Evolutionary conservation across 805 yeast species (phyloP).

Genomic region (Grigorovia yakushimaensis): DNA sequence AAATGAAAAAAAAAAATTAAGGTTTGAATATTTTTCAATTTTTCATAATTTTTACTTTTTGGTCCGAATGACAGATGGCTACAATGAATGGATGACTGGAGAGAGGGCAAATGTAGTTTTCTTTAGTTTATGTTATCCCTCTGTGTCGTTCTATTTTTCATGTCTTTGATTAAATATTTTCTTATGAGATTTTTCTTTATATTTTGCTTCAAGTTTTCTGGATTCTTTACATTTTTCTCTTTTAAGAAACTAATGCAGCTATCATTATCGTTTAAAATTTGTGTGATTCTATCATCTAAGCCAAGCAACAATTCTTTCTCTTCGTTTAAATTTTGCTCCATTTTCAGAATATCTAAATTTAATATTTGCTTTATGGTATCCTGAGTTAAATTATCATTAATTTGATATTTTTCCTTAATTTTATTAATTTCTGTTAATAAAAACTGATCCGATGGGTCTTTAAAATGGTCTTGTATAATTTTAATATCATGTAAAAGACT

Average conservation of each 20-base stretch:
- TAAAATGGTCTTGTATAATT: slow-evolving; percentile 9
- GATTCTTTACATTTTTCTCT: slow-evolving; percentile 32
- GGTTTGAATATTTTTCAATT: not conserved
- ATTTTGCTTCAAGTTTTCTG: slow-evolving; percentile 36
- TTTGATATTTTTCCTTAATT: slow-evolving; percentile 38
- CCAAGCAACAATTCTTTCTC: slow-evolving; percentile 28
- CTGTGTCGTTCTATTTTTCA: not conserved
- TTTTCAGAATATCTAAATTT: slow-evolving; percentile 30
- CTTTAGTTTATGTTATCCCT: no score
- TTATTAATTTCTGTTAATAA: slow-evolving; percentile 6
- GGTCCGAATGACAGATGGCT: no score
- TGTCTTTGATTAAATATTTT: slow-evolving; percentile 38
- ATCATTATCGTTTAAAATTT: slow-evolving; percentile 30
- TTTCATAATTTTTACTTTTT: not conserved
- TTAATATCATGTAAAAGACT: slow-evolving; percentile 22
- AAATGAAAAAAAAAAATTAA: not conserved
- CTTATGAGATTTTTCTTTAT: slow-evolving; percentile 65
- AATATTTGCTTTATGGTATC: slow-evolving; percentile 29
- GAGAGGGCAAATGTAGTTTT: no score
- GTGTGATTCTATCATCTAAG: slow-evolving; percentile 30
- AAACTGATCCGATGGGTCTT: not conserved
- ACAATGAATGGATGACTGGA: no score
- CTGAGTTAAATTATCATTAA: slow-evolving; percentile 37
- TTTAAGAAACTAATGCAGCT: slow-evolving; percentile 25
- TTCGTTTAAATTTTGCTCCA: slow-evolving; percentile 22